Percentiles rank a stretch among this genome's conserved stretches.
phyloP scores from a whole-genome alignment of 371 early-diverging fungal genomes.

The Mortierella sp. region DNA sequence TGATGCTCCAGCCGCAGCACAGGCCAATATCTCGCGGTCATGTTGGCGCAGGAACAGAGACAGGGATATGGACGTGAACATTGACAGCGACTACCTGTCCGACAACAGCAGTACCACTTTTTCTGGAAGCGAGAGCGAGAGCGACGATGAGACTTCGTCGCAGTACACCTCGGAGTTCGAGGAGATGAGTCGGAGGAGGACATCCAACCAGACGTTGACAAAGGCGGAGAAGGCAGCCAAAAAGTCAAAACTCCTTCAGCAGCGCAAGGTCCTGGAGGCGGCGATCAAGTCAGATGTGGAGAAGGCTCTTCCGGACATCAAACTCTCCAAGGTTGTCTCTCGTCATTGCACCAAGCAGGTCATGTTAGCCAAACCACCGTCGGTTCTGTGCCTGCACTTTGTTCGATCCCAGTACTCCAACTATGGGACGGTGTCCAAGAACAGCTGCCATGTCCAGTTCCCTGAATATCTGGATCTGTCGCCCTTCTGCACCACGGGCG shows the following conservation, averaged over 20 bases:
- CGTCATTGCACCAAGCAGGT: conserved; percentile 72
- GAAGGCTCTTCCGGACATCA: conserved; percentile 42
- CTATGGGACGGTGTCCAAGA: conserved; percentile 80
- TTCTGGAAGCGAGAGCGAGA: conserved; percentile 8
- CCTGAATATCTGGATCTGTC: conserved; percentile 80
- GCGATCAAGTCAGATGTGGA: conserved; percentile 57
- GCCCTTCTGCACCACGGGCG: conserved; percentile 74
- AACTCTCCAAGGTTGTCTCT: conserved; percentile 56
- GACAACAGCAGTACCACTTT: conserved; percentile 6
- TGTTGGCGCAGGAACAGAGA: not conserved
- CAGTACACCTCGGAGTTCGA: conserved; percentile 20
- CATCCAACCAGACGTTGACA: not conserved
- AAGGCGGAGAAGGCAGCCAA: conserved; percentile 9
- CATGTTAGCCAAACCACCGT: conserved; percentile 71
- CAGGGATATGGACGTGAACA: not conserved
- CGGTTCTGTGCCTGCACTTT: conserved; percentile 82
- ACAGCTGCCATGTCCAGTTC: conserved; percentile 80
- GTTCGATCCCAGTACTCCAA: conserved; percentile 80
- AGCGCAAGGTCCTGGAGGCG: conserved; percentile 18
- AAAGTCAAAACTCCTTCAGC: conserved; percentile 30
- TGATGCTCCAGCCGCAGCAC: conserved; percentile 10
- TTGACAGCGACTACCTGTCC: not conserved
- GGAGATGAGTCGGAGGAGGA: not conserved
- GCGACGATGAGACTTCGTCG: conserved; percentile 1
- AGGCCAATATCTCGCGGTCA: not conserved